phyloP scores from a whole-genome alignment of 352 stramenopile species.

The Phytopythium ostracodes region DNA sequence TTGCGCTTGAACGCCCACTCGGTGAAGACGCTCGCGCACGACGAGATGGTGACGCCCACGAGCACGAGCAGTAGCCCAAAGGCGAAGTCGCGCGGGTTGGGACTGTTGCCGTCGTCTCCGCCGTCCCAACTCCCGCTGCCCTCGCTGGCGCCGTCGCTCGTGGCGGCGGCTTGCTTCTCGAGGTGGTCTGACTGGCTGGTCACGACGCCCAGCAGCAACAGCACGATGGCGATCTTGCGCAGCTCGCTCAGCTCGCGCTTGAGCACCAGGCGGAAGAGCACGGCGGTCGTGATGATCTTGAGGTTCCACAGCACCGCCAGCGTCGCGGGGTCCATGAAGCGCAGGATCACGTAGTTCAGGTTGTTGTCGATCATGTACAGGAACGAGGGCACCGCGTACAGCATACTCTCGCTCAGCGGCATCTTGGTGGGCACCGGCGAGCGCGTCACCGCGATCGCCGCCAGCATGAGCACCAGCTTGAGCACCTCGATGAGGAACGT shows the following conservation, averaged over 20 bases:
- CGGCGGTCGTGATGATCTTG: conserved; percentile 83
- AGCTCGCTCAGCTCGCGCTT: conserved; percentile 67
- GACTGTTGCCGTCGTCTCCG: conserved; percentile 13
- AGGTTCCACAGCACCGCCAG: conserved; percentile 87
- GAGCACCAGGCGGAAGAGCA: conserved; percentile 82
- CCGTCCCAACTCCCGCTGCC: conserved; percentile 7
- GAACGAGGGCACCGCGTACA: conserved; percentile 80
- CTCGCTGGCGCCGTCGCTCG: conserved; percentile 9
- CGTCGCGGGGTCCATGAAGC: conserved; percentile 81
- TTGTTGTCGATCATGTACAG: conserved; percentile 89
- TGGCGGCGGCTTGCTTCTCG: conserved; percentile 26
- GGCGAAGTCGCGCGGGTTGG: conserved; percentile 24
- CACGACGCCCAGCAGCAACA: conserved; percentile 75
- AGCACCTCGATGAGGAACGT: conserved; percentile 84
- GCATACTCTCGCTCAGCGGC: conserved; percentile 47
- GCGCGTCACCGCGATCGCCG: conserved; percentile 35
- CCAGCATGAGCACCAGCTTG: conserved; percentile 56
- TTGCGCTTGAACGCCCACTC: conserved; percentile 86
- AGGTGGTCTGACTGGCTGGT: conserved; percentile 77
- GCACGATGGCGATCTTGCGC: conserved; percentile 65
- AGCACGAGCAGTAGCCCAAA: conserved; percentile 64
- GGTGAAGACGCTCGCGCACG: conserved; percentile 79
- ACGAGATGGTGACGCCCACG: conserved; percentile 73
- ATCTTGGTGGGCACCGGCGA: conserved; percentile 38
- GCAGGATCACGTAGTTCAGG: conserved; percentile 84